Base-by-base conservation (phyloP, 208 protist species). In the Wallacemonas sp. region DNA sequence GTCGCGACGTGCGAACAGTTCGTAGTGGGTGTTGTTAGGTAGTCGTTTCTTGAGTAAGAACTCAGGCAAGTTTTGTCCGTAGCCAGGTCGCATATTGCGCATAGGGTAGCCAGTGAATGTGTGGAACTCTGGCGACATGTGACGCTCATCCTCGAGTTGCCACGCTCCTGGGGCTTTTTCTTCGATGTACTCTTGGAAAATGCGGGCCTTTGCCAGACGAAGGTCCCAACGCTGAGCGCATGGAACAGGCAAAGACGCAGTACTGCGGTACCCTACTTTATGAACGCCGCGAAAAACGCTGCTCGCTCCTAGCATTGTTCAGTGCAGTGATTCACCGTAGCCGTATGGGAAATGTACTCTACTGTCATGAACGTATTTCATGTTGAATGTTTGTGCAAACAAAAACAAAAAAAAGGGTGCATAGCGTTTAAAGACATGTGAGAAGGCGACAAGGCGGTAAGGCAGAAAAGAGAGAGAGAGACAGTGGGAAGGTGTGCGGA, bases 171-270 rank as follows among this genome's bases (percentile, higher is more conserved):
- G 88, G 0, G 84, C 87, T 55, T 89, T 91, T 61, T 93, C 82
- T 61, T 96, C 88, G 45, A 96, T 90, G 75, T 96, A 95, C 73
- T 96, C 88, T 60, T 94, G 78, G 54, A 94, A 96, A 53, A 96
- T 91, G 38, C 88, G 81, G 1, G 91, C 91, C 11, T 80, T 75
- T 6, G 91, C 82, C 9, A 94, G 75, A 22, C 91, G 79, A 39
- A 96, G 73, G 58, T 94, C 88, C 88, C 91, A 96, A 22, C 91
- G 88, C 74, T 93, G 91, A 33, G 88, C 88, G 61, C 84, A 93
- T 30, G 88, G 91, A 2, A 93, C 77, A 9, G 88, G 86, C 9
- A 96, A 75, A 6, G 77, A 78, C 58, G 68, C 55, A 9, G 85
- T 84, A 46, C 73, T 62, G 2, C 70, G 89, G 72, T 94, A 93